Conservation (phyloP, 805 yeast genomes). For the Candida methanosorbosa region DNA sequence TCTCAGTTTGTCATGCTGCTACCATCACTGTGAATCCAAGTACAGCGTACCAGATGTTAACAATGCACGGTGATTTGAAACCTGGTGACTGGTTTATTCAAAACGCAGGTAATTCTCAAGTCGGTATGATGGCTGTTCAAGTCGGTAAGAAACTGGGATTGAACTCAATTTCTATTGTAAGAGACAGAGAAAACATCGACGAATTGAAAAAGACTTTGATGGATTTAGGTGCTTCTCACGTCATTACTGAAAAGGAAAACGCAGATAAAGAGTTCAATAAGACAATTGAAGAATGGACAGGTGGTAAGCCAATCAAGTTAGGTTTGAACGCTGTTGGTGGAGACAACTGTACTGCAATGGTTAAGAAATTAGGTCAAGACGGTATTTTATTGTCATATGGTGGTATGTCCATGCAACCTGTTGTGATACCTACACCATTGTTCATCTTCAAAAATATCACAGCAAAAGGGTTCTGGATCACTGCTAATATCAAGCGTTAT, state of each 20-base stretch:
- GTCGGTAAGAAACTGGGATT: slow-evolving; percentile 70
- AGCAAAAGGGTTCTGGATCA: slow-evolving; percentile 90
- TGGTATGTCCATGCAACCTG: slow-evolving; percentile 96
- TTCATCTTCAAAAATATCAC: slow-evolving; percentile 85
- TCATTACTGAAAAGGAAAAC: slow-evolving; percentile 83
- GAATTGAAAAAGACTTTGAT: slow-evolving; percentile 43
- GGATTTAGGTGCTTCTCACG: slow-evolving; percentile 75
- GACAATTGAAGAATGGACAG: slow-evolving; percentile 45
- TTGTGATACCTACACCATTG: slow-evolving; percentile 75
- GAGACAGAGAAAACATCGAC: slow-evolving; percentile 78
- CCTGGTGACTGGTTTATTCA: slow-evolving; percentile 89
- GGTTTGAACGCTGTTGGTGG: slow-evolving; percentile 96
- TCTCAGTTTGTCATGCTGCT: slow-evolving; percentile 64
- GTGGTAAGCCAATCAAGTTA: slow-evolving; percentile 50
- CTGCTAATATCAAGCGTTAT: slow-evolving; percentile 50
- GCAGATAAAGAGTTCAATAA: slow-evolving; percentile 57
- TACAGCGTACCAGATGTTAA: slow-evolving; percentile 85
- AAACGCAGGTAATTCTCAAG: slow-evolving; percentile 95
- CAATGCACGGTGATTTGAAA: slow-evolving; percentile 50
- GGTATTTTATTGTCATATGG: slow-evolving; percentile 89
- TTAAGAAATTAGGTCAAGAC: slow-evolving; percentile 70
- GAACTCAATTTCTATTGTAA: slow-evolving; percentile 79
- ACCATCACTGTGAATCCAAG: slow-evolving; percentile 89
- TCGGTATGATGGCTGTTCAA: slow-evolving; percentile 87
- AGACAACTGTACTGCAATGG: slow-evolving; percentile 67